Percentiles rank a stretch among this genome's conserved stretches.
phyloP scores from a whole-genome alignment of 1,284 basidiomycete species.

The Malassezia japonica region DNA sequence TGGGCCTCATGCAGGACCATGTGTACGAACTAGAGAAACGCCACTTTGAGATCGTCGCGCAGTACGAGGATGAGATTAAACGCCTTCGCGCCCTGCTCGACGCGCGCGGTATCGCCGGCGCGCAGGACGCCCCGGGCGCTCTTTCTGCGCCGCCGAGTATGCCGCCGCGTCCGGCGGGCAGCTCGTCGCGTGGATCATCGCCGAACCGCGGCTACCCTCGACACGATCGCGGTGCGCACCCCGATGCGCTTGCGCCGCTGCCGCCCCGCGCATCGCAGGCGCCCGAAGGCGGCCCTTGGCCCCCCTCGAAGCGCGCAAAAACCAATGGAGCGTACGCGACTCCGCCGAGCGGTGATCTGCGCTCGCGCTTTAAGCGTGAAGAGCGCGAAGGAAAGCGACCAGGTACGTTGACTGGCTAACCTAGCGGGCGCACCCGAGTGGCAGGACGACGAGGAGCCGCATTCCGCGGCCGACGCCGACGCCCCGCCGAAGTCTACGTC shows the following conservation, averaged over 20 bases:
- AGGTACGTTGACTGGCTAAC: background rate
- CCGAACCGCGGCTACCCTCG: background rate
- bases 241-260: background rate
- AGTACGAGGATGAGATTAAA: constrained; percentile 65
- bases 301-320: constrained; percentile 12
- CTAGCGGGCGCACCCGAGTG: background rate
- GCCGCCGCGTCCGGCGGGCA: background rate
- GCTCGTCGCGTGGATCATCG: background rate
- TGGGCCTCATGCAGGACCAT: constrained; percentile 51
- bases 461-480: background rate
- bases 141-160: background rate
- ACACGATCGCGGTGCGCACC: background rate
- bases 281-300: background rate
- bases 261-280: background rate
- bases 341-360: background rate
- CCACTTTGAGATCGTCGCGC: constrained; percentile 61
- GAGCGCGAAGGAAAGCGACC: constrained; percentile 7
- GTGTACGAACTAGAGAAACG: constrained; percentile 68
- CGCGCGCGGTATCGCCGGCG: constrained; percentile 18
- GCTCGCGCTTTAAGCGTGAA: constrained; percentile 1
- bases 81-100: constrained; percentile 62
- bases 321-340: background rate
- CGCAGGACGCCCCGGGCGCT: background rate
- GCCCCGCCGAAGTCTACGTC: no score
- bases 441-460: background rate